Evolutionary conservation across 129 eudicot species (phyloP).

Genomic region (Flaveria trinervia): DNA sequence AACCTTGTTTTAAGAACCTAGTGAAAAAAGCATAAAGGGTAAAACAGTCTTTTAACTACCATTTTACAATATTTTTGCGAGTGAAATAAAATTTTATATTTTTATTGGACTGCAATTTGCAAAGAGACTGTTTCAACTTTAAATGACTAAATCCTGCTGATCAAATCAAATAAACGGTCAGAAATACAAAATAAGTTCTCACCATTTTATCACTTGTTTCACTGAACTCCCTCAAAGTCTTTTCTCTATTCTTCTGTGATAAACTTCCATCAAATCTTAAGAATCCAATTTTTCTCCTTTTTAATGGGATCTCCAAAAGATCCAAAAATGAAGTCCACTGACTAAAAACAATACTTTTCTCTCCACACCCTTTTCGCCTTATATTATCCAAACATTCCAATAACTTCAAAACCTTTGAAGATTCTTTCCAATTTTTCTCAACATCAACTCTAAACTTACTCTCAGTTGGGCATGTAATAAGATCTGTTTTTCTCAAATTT

Average conservation of each 20-base stretch:
- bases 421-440: constrained; percentile 78
- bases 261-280: constrained; percentile 83
- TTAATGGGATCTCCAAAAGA: constrained; percentile 73
- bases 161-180: neutral
- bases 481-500: constrained; percentile 50
- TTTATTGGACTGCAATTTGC: neutral
- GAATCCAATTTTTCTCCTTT: constrained; percentile 54
- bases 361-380: constrained; percentile 51
- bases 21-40: neutral
- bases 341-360: constrained; percentile 80
- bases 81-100: neutral
- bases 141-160: neutral
- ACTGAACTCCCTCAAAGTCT: constrained; percentile 69
- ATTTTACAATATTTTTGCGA: neutral
- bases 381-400: constrained; percentile 61
- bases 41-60: neutral
- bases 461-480: constrained; percentile 74
- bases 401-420: constrained; percentile 67
- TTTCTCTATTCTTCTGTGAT: constrained; percentile 66
- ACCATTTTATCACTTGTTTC: constrained; percentile 71
- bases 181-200: neutral
- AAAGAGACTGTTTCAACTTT: constrained; percentile 14
- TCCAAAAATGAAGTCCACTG: constrained; percentile 93
- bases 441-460: constrained; percentile 63
- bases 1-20: too few relatives aligned